Conservation (phyloP, 305 asterid species). For the Fraxinus platypoda region DNA sequence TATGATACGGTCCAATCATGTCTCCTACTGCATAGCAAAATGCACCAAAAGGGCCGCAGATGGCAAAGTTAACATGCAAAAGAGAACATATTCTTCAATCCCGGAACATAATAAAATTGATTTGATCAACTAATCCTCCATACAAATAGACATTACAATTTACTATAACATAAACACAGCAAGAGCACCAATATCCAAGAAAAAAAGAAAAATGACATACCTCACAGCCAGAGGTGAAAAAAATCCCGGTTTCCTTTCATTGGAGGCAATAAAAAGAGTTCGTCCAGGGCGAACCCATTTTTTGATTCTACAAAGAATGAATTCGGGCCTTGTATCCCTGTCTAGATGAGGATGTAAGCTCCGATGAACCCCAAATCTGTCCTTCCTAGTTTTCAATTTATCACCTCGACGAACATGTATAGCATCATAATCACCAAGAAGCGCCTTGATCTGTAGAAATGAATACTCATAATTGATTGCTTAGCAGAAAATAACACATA, state of each 20-base stretch:
- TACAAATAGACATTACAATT: not conserved
- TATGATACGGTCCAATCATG: not conserved
- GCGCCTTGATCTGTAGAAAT: conserved; percentile 61
- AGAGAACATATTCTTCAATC: not conserved
- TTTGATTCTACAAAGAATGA: conserved; percentile 78
- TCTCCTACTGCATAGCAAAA: not conserved
- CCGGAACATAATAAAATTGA: not conserved
- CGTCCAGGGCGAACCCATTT: conserved; percentile 86
- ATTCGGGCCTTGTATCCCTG: conserved; percentile 84
- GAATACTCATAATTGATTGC: conserved; percentile 10
- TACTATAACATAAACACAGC: not conserved
- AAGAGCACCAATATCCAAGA: conserved; percentile 2
- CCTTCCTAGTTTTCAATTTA: conserved; percentile 78
- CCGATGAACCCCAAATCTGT: conserved; percentile 76
- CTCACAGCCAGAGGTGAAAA: conserved; percentile 71
- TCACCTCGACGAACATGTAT: conserved; percentile 97
- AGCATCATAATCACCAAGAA: conserved; percentile 87
- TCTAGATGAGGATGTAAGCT: conserved; percentile 84
- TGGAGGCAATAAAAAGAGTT: conserved; percentile 84
- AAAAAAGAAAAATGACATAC: conserved; percentile 31
- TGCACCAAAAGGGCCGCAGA: not conserved
- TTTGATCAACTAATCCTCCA: not conserved
- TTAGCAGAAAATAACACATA: not conserved
- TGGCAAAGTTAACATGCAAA: not conserved
- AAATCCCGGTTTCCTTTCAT: conserved; percentile 78